Base-by-base conservation (phyloP, 768 basidiomycete genomes). In the Pluteus cervinus region DNA sequence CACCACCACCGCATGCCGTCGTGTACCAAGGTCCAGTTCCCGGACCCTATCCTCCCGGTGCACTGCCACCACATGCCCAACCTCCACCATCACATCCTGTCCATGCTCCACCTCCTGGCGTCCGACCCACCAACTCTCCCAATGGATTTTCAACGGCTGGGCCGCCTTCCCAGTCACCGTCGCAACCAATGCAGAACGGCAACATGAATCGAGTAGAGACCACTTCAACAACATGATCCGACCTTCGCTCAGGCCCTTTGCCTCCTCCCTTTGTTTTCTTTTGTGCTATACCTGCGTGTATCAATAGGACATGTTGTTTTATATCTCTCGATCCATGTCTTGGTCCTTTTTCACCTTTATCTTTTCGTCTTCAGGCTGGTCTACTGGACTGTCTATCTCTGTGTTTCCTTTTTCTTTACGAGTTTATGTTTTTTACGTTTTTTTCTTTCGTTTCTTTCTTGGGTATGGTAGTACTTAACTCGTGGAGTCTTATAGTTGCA, bases 61-160 rank as follows among this genome's bases (percentile, higher is more conserved):
- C 69, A 11, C 59, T 75, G 37, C 68, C 69, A 25, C 73, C 69
- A 29, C 61, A 54, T 15, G 68, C 62, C 10, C 57, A 61, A 4
- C 58, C 65, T 28, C 55, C 57, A 17, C 54, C 44, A 39, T 65
- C 56, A 10, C 61, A 56, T 22, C 58, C 54, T 17, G 55, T 49
- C 7, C 56, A 51, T 8, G 64, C 50, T 23, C 52, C 54, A 16
- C 63, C 61, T 34, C 56, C 65, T 15, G 47, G 60, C 35, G 75
- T 79, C 12, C 74, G 79, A 30, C 77, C 79, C 12, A 66, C 69
- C 24, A 79, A 82, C 3, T 77, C 81, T 2, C 78, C 81, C 59
- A 77, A 78, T 53, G 47, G 62, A 25, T 75, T 68, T 51, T n/a
- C n/a, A n/a, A n/a, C n/a, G n/a, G n/a, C n/a, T n/a, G n/a, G n/a